phyloP scores from a whole-genome alignment of 2,329 filamentous ascomycete species.

The Phaeosphaeriaceae sp. region DNA sequence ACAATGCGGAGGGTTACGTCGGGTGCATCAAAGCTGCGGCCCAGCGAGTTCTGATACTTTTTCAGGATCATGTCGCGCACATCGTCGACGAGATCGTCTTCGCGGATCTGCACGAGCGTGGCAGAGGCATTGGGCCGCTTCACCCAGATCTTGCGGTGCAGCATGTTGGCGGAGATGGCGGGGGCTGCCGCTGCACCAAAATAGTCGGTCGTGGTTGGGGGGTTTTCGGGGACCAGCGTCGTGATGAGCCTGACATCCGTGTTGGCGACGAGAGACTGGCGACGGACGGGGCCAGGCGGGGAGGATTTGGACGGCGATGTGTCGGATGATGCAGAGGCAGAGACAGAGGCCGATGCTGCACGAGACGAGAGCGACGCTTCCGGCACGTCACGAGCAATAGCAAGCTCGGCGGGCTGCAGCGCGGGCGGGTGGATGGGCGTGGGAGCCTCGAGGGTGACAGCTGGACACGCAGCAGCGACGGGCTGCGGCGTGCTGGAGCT shows the following conservation, averaged over 20 bases:
- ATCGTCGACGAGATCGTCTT: constrained; percentile 93
- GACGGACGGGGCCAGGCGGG: constrained; percentile 52
- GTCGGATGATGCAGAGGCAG: not conserved
- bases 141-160: constrained; percentile 89
- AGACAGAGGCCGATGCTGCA: not conserved
- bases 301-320: constrained; percentile 28
- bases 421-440: constrained; percentile 34
- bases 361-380: constrained; percentile 18
- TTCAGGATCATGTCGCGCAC: constrained; percentile 88
- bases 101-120: constrained; percentile 82
- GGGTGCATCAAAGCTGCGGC: constrained; percentile 86
- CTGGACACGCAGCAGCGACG: constrained; percentile 21
- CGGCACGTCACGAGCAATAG: constrained; percentile 12
- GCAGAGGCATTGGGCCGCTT: constrained; percentile 84
- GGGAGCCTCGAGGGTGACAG: constrained; percentile 42
- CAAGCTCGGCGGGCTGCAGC: constrained; percentile 23
- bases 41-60: constrained; percentile 94
- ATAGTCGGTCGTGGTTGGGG: constrained; percentile 48
- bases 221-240: constrained; percentile 56
- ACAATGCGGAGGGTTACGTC: constrained; percentile 82
- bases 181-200: constrained; percentile 41
- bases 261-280: constrained; percentile 48
- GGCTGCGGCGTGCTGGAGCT: not conserved
- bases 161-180: constrained; percentile 42
- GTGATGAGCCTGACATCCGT: constrained; percentile 56